Evolutionary conservation across 805 yeast genomes (phyloP), one percentile per base, ranked within the genome.

Genomic region (Candida krabiensis): DNA sequence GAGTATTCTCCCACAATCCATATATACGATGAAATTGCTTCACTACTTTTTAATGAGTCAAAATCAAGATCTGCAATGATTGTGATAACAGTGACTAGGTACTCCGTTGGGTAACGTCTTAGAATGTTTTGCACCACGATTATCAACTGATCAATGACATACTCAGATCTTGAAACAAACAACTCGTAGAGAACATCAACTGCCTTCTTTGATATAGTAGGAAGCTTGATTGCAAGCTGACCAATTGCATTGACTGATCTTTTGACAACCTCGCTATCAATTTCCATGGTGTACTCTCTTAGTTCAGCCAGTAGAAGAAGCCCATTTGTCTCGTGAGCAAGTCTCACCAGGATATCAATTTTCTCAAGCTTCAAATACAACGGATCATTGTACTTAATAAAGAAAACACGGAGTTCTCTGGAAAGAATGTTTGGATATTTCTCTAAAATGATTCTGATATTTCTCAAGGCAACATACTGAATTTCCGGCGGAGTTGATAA

Each of bases 401-500:
- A 91, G 55, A 93, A 93, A 6, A 90, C 93, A 49, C 96, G 77
- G 52, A 89, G 67, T 58, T 91, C 96, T 47, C 80, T 79, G 13
- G 83, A 70, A 42, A 91, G 69, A 16, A 91, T 70, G 33, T 71
- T 73, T 4, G 99, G 98, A 61, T 86, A 88, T 61, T 86, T 86
- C 56, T 90, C 96, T 46, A 91, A 71, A 31, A 91, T 80, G 51
- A 91, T 83, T 60, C 96, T 75, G 44, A 93, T 89, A 62, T 93
- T 93, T 59, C 89, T 84, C 53, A 91, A 70, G 1, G 96, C 93
- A 31, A 91, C 96, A 54, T 84, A 91, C 64, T 93, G 98, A 33
- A 95, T 86, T 62, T 93, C 99, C 1, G 96, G 95, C 9, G 95
- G 86, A 6, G 89, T 80, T 7, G 91, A 83, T 43, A 90, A 80